Conservation (phyloP, 441 rosid genomes). For the Hura crepitans region DNA sequence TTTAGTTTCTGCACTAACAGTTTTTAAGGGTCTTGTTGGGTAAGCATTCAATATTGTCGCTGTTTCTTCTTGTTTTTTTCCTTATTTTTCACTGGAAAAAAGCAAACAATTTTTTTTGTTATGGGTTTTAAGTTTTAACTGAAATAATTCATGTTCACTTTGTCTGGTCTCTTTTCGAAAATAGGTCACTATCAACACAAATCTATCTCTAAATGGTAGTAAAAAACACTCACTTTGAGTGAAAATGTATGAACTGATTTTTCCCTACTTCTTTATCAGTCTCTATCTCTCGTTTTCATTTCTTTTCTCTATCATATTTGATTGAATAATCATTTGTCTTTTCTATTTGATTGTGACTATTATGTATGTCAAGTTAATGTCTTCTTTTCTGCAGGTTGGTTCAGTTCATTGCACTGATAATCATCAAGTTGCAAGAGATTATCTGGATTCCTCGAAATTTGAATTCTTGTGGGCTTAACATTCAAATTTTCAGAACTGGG, state of each 20-base stretch:
- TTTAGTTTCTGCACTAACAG: slow-evolving; percentile 22
- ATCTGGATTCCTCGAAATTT: slow-evolving; percentile 25
- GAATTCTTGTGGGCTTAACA: slow-evolving; percentile 25
- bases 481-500: slow-evolving; percentile 28
- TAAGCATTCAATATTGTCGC: not conserved
- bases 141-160: slow-evolving; percentile 6
- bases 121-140: slow-evolving; percentile 14
- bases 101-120: slow-evolving; percentile 27
- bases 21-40: slow-evolving; percentile 14
- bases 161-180: slow-evolving; percentile 29
- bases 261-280: slow-evolving; percentile 12
- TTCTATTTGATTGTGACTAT: slow-evolving; percentile 24
- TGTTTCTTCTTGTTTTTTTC: not conserved
- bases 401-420: slow-evolving; percentile 31
- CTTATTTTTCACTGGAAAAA: slow-evolving; percentile 16
- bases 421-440: slow-evolving; percentile 25
- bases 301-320: slow-evolving; percentile 19
- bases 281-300: slow-evolving; percentile 27
- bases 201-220: slow-evolving; percentile 37
- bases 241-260: not conserved
- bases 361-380: slow-evolving; percentile 21
- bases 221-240: slow-evolving; percentile 23
- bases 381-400: slow-evolving; percentile 27
- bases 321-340: slow-evolving; percentile 28
- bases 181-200: slow-evolving; percentile 38